These are phyloP conservation scores for Sphaerobolus stellatus DNA, from an alignment of 1,284 basidiomycete genomes.

Conservation along the genomic window DNA sequence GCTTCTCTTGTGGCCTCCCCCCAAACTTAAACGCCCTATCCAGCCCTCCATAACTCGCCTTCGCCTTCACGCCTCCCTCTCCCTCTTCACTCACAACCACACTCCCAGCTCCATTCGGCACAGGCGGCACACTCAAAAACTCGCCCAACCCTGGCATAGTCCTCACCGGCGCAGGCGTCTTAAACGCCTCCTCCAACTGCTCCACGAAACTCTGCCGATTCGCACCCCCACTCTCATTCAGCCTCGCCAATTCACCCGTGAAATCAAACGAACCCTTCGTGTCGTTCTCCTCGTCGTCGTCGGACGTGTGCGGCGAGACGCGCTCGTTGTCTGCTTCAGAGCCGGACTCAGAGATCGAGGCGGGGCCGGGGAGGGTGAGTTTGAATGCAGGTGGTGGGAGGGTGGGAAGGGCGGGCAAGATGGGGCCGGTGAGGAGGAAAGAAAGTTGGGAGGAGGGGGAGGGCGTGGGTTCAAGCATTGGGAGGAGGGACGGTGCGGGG, in stretches of 20 bases:
- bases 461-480: constrained; percentile 15
- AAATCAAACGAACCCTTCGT: constrained; percentile 85
- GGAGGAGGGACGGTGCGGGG: constrained; percentile 19
- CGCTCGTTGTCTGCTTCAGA: no score
- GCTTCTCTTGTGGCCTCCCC: constrained; percentile 38
- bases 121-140: constrained; percentile 21
- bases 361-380: constrained; percentile 20
- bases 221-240: constrained; percentile 67
- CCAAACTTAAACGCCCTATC: constrained; percentile 74
- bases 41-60: constrained; percentile 60
- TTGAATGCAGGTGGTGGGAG: not conserved
- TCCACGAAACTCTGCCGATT: constrained; percentile 78
- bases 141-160: constrained; percentile 19
- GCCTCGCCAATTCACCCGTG: constrained; percentile 70
- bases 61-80: constrained; percentile 35
- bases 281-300: no score
- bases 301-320: no score
- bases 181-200: constrained; percentile 75
- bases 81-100: not conserved
- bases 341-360: constrained; percentile 26
- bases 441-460: constrained; percentile 45
- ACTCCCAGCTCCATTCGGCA: constrained; percentile 27
- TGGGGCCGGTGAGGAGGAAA: not conserved
- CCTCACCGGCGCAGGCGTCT: constrained; percentile 61
- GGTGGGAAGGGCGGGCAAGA: not conserved